Evolutionary conservation across 805 yeast species (phyloP).

Genomic region (Barnettozyma salicaria): DNA sequence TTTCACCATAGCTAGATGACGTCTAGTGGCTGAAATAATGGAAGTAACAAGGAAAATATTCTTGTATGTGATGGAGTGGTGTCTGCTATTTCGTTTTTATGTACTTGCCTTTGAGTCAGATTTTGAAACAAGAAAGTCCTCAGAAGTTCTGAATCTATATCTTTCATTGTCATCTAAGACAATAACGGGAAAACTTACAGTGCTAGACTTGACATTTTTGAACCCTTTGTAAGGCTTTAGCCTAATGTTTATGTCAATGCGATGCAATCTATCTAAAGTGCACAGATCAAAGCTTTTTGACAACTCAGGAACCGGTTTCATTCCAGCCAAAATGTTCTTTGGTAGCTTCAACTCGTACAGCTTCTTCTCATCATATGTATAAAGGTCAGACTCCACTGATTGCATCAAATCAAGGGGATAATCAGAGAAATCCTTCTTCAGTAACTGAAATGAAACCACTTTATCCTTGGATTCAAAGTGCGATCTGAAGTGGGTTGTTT

Average conservation of each 20-base stretch:
- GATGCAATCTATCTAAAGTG: slow-evolving; percentile 1
- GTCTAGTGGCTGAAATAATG: too few relatives aligned
- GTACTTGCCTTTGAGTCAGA: too few relatives aligned
- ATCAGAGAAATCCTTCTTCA: neutral
- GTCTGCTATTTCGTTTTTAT: too few relatives aligned
- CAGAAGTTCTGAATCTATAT: too few relatives aligned
- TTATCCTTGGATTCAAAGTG: neutral
- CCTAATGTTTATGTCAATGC: neutral
- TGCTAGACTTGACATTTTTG: neutral
- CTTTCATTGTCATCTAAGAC: too few relatives aligned
- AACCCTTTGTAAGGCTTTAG: neutral
- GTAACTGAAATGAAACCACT: neutral
- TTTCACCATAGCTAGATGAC: too few relatives aligned
- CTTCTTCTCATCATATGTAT: neutral
- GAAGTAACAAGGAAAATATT: too few relatives aligned
- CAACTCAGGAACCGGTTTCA: neutral
- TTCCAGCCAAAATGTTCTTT: neutral
- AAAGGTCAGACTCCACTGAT: neutral
- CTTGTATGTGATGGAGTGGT: too few relatives aligned
- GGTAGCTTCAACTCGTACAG: slow-evolving; percentile 1
- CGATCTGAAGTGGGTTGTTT: slow-evolving; percentile 2
- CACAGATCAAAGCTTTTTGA: slow-evolving; percentile 1
- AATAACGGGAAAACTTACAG: too few relatives aligned
- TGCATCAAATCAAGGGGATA: neutral
- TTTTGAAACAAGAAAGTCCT: too few relatives aligned